Base-by-base conservation (phyloP, 2,329 filamentous ascomycete genomes). In the Beauveria asiatica region DNA sequence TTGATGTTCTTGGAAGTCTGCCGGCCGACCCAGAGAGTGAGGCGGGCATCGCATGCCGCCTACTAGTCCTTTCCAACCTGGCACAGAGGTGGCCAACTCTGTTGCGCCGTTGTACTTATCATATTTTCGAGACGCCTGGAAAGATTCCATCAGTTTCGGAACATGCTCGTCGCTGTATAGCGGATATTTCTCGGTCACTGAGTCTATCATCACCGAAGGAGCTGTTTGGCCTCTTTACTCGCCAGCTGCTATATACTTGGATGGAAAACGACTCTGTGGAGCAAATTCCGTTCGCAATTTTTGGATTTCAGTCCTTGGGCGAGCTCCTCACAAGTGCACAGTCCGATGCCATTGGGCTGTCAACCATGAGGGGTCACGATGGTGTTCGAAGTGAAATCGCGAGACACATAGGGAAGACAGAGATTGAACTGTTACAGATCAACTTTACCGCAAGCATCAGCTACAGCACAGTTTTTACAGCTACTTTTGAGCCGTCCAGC, bases 211-310 rank as follows among this genome's bases (percentile, higher is more conserved):
- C 84, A 49, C 79, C 91, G 0, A 83, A 80, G 65, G 82, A 87
- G 39, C 76, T 99, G 1, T 97, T 99, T 69, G 78, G 78, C 6
- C 77, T 97, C 0, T 99, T 97, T 69, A 86, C 90, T 7, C 86
- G 92, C 2, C 94, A 99, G 68, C 79, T 99, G 7, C 77, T 97
- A 3, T 96, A 90, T 69, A 96, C 92, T 0, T 99, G 92, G 93
- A 82, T 95, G 3, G 85, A 90, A 63, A 75, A 75, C 1, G 82
- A 87, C 61, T 74, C 76, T 1, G 76, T 96, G 8, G 77, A 82
- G n/a, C 79, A 84, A 3, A 89, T 99, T 53, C 93, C 94, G 0
- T 96, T 83, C 68, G 77, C 80, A n/a, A 89, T 94, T 2, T 99
- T 99, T 71, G 88, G 86, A 1, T 99, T 95, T 68, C 61, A 73